These are phyloP conservation scores for Bryoerythrophyllum caledonicum DNA, from an alignment of 225 moss, liverwort and hornwort genomes.

Conservation along the genomic window DNA sequence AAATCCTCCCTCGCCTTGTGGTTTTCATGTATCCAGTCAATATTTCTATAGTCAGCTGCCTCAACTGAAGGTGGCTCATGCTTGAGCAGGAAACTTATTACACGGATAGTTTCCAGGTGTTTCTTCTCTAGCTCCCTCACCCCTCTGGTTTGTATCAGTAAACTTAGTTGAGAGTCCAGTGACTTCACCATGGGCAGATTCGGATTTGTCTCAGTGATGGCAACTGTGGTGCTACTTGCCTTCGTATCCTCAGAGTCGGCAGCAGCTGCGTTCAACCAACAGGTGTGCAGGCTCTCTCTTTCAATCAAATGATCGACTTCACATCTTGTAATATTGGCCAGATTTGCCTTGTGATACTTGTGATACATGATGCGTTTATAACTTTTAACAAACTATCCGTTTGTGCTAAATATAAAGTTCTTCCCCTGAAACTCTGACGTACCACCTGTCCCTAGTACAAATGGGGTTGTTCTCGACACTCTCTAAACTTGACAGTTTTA, in stretches of 20 bases:
- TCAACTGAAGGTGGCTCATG: background rate
- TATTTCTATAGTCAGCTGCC: background rate
- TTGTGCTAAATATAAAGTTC: background rate
- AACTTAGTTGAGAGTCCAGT: background rate
- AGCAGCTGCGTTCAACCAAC: background rate
- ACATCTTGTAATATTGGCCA: too few species aligned
- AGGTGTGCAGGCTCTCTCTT: background rate
- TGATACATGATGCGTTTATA: too few species aligned
- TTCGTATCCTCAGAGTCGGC: background rate
- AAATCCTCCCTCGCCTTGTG: background rate
- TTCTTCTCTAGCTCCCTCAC: too few species aligned
- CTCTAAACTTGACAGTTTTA: too few species aligned
- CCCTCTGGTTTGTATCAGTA: background rate
- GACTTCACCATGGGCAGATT: background rate
- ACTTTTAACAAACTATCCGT: background rate
- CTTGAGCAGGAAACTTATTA: too few species aligned
- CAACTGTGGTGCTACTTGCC: background rate
- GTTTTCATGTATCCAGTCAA: background rate
- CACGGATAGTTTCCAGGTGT: too few species aligned
- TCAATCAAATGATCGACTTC: background rate
- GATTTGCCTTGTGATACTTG: background rate
- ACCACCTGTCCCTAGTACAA: too few species aligned
- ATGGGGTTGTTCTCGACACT: too few species aligned
- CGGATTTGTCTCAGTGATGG: background rate
- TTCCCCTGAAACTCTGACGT: too few species aligned